Evolutionary conservation across 106 monocot species (phyloP).

Genomic region (Posidonia australis): DNA sequence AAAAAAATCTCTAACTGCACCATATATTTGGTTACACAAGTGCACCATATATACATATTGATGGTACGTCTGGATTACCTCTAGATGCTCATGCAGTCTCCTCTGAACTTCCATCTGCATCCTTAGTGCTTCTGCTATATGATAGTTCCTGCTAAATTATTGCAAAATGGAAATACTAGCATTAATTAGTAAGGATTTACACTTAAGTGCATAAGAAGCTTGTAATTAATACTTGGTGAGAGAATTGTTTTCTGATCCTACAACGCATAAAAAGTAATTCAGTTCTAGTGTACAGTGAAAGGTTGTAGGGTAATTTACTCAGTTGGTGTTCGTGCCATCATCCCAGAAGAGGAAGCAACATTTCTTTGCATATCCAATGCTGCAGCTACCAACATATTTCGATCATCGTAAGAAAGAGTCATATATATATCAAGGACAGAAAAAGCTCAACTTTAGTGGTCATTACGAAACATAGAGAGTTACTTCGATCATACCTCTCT

Average conservation of each 20-base stretch:
- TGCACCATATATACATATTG: background rate
- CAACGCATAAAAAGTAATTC: background rate
- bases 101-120: conserved; percentile 93
- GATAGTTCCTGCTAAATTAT: conserved; percentile 46
- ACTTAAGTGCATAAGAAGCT: no score
- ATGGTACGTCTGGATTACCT: conserved; percentile 45
- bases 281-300: background rate
- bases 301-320: conserved; percentile 34
- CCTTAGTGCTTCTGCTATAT: conserved; percentile 52
- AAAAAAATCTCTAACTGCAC: background rate
- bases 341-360: conserved; percentile 46
- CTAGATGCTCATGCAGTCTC: conserved; percentile 72
- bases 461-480: background rate
- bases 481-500: conserved; percentile 5
- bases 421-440: background rate
- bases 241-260: no score
- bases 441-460: background rate
- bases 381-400: conserved; percentile 10
- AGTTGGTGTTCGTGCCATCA: conserved; percentile 54
- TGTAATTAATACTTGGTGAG: no score
- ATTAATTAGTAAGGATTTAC: no score
- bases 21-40: background rate
- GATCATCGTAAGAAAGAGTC: background rate
- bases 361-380: conserved; percentile 56
- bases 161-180: background rate